Evolutionary conservation across 805 yeast genomes (phyloP).

Genomic region (Candida piceae): DNA sequence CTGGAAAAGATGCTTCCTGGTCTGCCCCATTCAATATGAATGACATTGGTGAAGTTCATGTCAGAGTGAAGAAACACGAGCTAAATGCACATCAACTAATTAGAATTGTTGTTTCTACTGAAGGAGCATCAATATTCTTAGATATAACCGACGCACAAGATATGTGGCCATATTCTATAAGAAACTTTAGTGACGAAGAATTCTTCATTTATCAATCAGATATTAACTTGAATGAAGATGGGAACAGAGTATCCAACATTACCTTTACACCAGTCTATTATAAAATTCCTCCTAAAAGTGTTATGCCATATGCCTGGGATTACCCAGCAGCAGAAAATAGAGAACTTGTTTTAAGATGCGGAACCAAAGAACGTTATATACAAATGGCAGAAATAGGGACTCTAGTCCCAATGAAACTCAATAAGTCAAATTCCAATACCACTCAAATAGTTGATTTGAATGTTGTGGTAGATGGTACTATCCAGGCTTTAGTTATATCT

Average conservation of each 20-base stretch:
- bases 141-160: slow-evolving; percentile 66
- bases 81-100: slow-evolving; percentile 60
- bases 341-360: slow-evolving; percentile 69
- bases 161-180: slow-evolving; percentile 88
- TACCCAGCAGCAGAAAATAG: slow-evolving; percentile 86
- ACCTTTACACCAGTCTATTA: slow-evolving; percentile 76
- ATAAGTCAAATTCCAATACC: slow-evolving; percentile 35
- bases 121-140: slow-evolving; percentile 75
- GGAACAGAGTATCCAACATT: slow-evolving; percentile 49
- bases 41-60: slow-evolving; percentile 76
- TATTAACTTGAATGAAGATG: slow-evolving; percentile 63
- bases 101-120: slow-evolving; percentile 70
- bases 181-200: slow-evolving; percentile 86
- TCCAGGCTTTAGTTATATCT: slow-evolving; percentile 80
- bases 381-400: slow-evolving; percentile 93
- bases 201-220: slow-evolving; percentile 83
- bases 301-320: slow-evolving; percentile 98
- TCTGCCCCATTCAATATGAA: slow-evolving; percentile 83
- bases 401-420: slow-evolving; percentile 77
- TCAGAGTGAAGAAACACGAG: slow-evolving; percentile 62
- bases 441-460: slow-evolving; percentile 71
- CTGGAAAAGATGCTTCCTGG: slow-evolving; percentile 60
- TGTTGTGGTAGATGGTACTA: slow-evolving; percentile 95
- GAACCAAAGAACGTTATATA: slow-evolving; percentile 69
- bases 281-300: slow-evolving; percentile 80